Base-by-base conservation (phyloP, 345 rosid species). In the Murraya koenigii region DNA sequence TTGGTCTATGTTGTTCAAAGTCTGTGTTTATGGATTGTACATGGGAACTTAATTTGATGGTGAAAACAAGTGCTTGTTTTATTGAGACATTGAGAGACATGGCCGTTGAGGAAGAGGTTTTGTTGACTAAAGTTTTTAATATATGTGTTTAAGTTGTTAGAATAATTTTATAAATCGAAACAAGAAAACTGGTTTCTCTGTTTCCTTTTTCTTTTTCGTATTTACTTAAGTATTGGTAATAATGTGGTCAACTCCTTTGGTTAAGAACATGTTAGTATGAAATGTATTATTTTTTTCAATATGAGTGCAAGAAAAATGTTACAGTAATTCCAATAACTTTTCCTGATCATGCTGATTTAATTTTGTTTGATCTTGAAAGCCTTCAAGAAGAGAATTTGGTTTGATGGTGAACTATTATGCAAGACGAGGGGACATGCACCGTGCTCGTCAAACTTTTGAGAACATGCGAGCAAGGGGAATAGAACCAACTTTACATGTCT, bases 381-480 rank as follows among this genome's bases (percentile, higher is more conserved):
- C 99, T 75, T 90, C 99, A 62, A 94, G 99, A 86, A 91, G 90
- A 82, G 99, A 94, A 85, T 96, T 88, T 83, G 93, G 98, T 66
- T 88, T 94, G 83, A 91, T 96, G 99, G 94, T 94, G 79, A 91
- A 91, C 71, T 96, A 79, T 83, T 96, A 96, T 90, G 99, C 93
- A 60, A 86, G 95, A 84, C 88, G 98, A 82, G 99, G 99, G 30
- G 99, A 96, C 76, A 83, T 94, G 92, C 97, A 96, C 80, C 94
- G 94, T 19, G 99, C 99, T 2, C 94, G 99, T 58, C 95, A 86
- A 69, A 90, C 97, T 78, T 96, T 96, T 80, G 98, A 94, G 86
- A 87, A 89, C 78, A 96, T 96, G 99, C 84, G 95, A 8, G 90
- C 97, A 4, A 87, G 97, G 83, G 99, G 97, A 58, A 96, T 96